These are phyloP conservation scores for Seminavis robusta DNA, from an alignment of 108 stramenopile species.

Conservation along the genomic window DNA sequence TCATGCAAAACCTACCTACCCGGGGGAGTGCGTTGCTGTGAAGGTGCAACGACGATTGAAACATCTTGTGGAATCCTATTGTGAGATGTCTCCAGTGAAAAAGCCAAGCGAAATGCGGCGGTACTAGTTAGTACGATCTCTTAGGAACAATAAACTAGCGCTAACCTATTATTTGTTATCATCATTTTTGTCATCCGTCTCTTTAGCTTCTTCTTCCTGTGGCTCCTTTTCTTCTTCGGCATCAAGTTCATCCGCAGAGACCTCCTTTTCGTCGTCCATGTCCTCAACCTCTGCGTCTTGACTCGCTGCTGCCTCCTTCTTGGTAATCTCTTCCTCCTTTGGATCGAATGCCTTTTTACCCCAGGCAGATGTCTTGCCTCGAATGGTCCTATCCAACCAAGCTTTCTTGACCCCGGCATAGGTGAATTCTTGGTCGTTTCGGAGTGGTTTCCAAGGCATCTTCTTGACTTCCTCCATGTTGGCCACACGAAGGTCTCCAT, in stretches of 20 bases:
- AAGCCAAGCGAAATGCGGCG: neutral
- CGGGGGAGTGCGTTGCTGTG: too few relatives aligned
- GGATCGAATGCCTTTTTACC: slow-evolving; percentile 35
- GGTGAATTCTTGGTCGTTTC: slow-evolving; percentile 59
- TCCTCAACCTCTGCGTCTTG: slow-evolving; percentile 10
- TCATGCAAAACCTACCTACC: neutral
- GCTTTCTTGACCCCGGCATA: slow-evolving; percentile 68
- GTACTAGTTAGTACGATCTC: too few relatives aligned
- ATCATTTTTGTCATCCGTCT: slow-evolving; percentile 1
- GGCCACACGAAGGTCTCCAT: slow-evolving; percentile 61
- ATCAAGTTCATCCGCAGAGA: slow-evolving; percentile 6
- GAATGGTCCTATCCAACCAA: slow-evolving; percentile 60
- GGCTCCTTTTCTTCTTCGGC: slow-evolving; percentile 1
- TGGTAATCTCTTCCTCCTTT: slow-evolving; percentile 11
- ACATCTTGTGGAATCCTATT: neutral
- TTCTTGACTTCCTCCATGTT: slow-evolving; percentile 66
- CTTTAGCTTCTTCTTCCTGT: slow-evolving; percentile 1
- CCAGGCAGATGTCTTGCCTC: slow-evolving; percentile 67
- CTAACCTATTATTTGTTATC: neutral
- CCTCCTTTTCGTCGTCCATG: slow-evolving; percentile 1
- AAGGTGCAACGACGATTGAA: neutral
- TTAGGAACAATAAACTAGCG: too few relatives aligned
- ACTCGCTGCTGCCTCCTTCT: slow-evolving; percentile 6
- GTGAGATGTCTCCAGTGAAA: neutral
- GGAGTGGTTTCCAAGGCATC: slow-evolving; percentile 73